A percentile compares a stretch with the other conserved stretches of the same genome.
These are phyloP conservation scores for Penicillium alfredii DNA, from an alignment of 495 filamentous ascomycete genomes.

Conservation along the genomic window DNA sequence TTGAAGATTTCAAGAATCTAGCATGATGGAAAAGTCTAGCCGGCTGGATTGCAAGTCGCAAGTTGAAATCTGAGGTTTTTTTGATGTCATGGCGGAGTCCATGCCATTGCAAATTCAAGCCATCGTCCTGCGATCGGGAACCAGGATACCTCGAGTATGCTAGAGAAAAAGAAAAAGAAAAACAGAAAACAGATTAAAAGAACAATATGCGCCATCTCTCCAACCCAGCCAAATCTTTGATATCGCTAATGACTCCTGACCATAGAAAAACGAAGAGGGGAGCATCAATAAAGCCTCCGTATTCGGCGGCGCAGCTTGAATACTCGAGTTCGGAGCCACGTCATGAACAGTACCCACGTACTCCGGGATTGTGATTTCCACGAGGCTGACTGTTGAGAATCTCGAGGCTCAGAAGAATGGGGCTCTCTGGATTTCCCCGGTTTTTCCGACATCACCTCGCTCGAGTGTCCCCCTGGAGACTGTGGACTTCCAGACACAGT, in stretches of 20 bases:
- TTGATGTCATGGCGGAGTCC: too few species aligned
- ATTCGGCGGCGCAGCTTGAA: conserved; percentile 41
- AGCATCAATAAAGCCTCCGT: conserved; percentile 23
- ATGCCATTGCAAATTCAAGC: too few species aligned
- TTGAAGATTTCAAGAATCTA: too few species aligned
- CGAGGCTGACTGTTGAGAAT: conserved; percentile 11
- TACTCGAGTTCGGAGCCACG: conserved; percentile 42
- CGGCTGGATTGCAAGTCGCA: too few species aligned
- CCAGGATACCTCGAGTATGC: neutral
- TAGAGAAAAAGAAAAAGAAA: too few species aligned
- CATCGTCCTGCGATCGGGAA: too few species aligned
- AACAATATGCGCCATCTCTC: too few species aligned
- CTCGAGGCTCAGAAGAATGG: conserved; percentile 1
- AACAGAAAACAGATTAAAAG: conserved; percentile 1
- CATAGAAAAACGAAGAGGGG: conserved; percentile 2
- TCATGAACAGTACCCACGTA: conserved; percentile 44
- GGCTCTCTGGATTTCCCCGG: conserved; percentile 1
- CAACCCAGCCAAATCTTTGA: too few species aligned
- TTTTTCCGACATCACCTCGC: conserved; percentile 14
- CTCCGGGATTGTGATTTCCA: conserved; percentile 39
- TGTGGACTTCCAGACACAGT: conserved; percentile 11
- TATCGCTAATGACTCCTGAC: conserved; percentile 4
- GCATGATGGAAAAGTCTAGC: too few species aligned
- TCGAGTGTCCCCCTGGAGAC: conserved; percentile 6
- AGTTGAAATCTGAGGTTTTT: too few species aligned